A percentile compares a stretch with the other conserved stretches of the same genome.
Conservation (phyloP, 2,329 filamentous ascomycete species). For the Fusarium pilosicola region DNA sequence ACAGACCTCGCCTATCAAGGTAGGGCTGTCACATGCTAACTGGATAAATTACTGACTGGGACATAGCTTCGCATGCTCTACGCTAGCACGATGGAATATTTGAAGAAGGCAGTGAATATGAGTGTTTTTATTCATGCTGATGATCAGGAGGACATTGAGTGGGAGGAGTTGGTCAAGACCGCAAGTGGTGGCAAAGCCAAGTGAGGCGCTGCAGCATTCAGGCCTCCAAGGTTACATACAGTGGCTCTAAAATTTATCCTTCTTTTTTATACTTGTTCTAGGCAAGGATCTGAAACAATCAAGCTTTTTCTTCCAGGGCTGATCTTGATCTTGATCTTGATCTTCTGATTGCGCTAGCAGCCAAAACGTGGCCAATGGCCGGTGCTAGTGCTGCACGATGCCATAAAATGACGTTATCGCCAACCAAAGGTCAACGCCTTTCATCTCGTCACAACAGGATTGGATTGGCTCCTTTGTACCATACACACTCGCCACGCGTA, state of each 20-base stretch:
- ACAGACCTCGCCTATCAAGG: slow-evolving; percentile 22
- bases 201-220: background rate
- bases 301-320: slow-evolving; percentile 2
- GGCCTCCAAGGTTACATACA: background rate
- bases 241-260: background rate
- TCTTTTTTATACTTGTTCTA: background rate
- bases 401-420: slow-evolving; percentile 34
- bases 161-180: slow-evolving; percentile 12
- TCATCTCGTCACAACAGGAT: background rate
- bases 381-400: slow-evolving; percentile 30
- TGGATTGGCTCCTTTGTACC: slow-evolving; percentile 18
- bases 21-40: background rate
- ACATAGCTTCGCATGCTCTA: slow-evolving; percentile 34
- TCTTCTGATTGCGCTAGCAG: slow-evolving; percentile 4
- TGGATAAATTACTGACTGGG: background rate
- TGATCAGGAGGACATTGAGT: slow-evolving; percentile 22
- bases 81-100: slow-evolving; percentile 35
- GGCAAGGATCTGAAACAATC: slow-evolving; percentile 18
- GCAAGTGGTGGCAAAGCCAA: slow-evolving; percentile 23
- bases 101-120: slow-evolving; percentile 32
- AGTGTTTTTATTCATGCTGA: slow-evolving; percentile 30
- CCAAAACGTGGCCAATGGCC: slow-evolving; percentile 16
- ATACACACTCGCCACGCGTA: slow-evolving; percentile 35
- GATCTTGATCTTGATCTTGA: slow-evolving; percentile 1
- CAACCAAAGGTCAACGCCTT: background rate